Evolutionary conservation across 2,329 filamentous ascomycete genomes (phyloP), one percentile per base, ranked within the genome.

Genomic region (Cytospora piceae): DNA sequence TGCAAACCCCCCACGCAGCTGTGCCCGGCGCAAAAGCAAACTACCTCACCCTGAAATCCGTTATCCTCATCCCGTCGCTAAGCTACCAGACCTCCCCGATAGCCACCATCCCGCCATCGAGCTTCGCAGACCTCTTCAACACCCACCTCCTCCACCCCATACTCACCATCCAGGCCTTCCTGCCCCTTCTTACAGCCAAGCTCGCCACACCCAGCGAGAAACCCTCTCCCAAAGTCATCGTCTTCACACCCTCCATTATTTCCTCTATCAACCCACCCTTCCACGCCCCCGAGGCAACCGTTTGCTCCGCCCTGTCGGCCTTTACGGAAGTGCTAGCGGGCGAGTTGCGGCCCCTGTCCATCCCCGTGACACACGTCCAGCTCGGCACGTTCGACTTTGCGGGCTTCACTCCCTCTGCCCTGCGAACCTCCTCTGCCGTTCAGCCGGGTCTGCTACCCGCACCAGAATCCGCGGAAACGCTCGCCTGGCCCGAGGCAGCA

Each of bases 91-190:
- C 90, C 31, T 92, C 91, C 4, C 91, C 92, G 24, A 90, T 98
- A 68, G 92, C 93, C 68, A 94, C 92, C 4, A 90, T 97, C 66
- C 88, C 92, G 8, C 89, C 92, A 0, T 91, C 92, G 34, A 89
- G 87, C 72, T 95, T 96, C 81, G 92, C 92, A 69, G 93, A 97
- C 74, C 90, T 93, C 39, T 88, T 98, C 76, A 97, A 97, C 77
- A 94, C 93, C 20, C 94, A 96, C 73, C 85, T 99, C 15, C 85
- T 98, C 63, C 91, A 93, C 65, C 94, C 94, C 1, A 93, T 98
- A 70, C 85, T 96, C 61, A 93, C 91, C 6, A 89, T 94, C 49
- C 94, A 97, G 78, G 86, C 92, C 61, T 95, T 98, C 79, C 83
- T 98, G n/a, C 91, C 91, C 0, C 86, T 94, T 34, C 83, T 94